Base-by-base conservation (phyloP, 2,329 filamentous ascomycete species). In the Fusarium praegraminearum region DNA sequence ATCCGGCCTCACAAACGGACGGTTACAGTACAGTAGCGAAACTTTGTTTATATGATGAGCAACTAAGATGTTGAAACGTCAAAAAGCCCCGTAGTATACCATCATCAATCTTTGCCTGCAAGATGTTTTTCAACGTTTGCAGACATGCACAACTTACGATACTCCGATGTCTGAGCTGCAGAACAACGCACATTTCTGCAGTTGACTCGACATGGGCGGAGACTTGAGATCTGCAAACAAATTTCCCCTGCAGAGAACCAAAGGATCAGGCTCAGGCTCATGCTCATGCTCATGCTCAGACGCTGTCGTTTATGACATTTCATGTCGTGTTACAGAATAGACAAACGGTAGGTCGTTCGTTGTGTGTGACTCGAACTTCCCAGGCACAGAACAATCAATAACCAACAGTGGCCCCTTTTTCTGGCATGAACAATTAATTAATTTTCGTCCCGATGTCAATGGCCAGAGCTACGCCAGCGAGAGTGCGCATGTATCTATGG, bases 131-230 rank as follows among this genome's bases (percentile, higher is more conserved):
- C n/a, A 63, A 58, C 62, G 67, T 46, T 70, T 68, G 67, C 67
- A 54, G 44, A 43, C 45, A 35, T 50, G 24, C 15, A 11, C 12
- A 51, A 38, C 33, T 26, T 24, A 26, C 16, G 18, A 30, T 45
- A 18, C 43, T 58, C 28, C 36, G 16, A 9, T 36, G 28, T 64
- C 44, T 64, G 50, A 53, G 45, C 64, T 59, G 57, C 65, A 70
- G 49, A 64, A 56, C 62, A 65, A 67, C 49, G 69, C 66, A 71
- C 63, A 66, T 65, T 45, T 57, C 46, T 73, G 65, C 65, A 71
- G 59, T 44, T 56, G 62, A 35, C 58, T 57, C 22, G 51, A 43
- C 32, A 65, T 51, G 65, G 53, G 45, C 43, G 32, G 26, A 22
- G 26, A 22, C 45, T 38, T 70, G 70, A 26, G 60, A 74, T 74